Base-by-base conservation (phyloP, 2,329 filamentous ascomycete species). In the Botryotinia narcissicola region DNA sequence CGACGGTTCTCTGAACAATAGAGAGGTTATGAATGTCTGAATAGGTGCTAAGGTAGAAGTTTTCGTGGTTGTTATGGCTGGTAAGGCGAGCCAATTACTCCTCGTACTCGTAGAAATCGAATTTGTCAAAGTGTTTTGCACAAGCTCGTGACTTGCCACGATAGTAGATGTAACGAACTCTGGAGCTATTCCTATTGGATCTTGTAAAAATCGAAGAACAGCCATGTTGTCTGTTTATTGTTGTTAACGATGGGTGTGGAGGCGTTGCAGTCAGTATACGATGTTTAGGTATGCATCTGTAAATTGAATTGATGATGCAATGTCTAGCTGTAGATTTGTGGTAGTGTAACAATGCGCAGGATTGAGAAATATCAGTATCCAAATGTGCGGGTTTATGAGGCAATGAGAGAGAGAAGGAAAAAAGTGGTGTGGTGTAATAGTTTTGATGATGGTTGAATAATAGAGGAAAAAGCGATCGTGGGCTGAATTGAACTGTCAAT, bases 291-390 rank as follows among this genome's bases (percentile, higher is more conserved):
- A 37, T 72, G 37, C 25, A 40, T 29, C 32, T 57, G 29, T 44
- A 46, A 20, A 8, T 40, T 37, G 22, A 32, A 18, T 51, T n/a
- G 44, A 71, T 71, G 35, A 67, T 66, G 37, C 37, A 72, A 51
- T 66, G 35, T 72, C 60, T 67, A 35, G 5, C 57, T 46, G 54
- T 54, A 32, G 37, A 57, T 20, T 57, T 66, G 18, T 57, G 37
- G 51, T 29, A 35, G n/a, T 71, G 25, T 72, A 72, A 72, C 59
- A 37, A 66, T 72, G 60, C 48, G 46, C 59, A 42, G 46, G 37
- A 40, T 40, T 40, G n/a, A 66, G 37, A 46, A 44, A 35, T 60
- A 60, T 35, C 54, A 46, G 37, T 72, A 72, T 72, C 70, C 70
- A 72, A 57, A 32, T 57, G 10, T 57, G 48, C 37, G 18, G 20